Evolutionary conservation across 345 rosid species (phyloP), one percentile per base, ranked within the genome.

Genomic region (Adansonia digitata): DNA sequence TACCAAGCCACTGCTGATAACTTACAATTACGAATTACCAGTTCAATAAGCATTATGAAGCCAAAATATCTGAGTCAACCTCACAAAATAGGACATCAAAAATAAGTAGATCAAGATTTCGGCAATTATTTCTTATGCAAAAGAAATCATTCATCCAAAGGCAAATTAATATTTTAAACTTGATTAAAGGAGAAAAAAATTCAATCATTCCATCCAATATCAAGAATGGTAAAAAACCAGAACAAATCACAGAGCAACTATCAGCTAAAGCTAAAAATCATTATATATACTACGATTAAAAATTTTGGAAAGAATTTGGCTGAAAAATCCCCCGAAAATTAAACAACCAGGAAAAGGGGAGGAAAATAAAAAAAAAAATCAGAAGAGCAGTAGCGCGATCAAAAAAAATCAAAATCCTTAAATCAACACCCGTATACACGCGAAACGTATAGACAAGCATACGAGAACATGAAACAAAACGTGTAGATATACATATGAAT

Each of bases 181-280:
- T 37, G 1, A 5, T 2, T 20, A 5, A 10, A 18, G 2, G 1
- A 48, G 26, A 11, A 14, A 48, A 69, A 5, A 42, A 2, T 8
- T 5, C 34, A 69, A 48, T 4, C 43, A 69, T 35, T 5, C 9
- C 57, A 69, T 5, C 9, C 57, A 69, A 31, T 26, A 68, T 9
- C 60, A 69, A 49, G 39, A 63, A 18, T 1, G 7, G 17, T 24
- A 14, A n/a, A 2, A 14, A 17, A 31, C 5, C 24, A 69, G 27
- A 71, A 13, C 63, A 53, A 52, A 71, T 31, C 31, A 39, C 17
- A 71, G 29, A 55, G 71, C 53, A 22, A 53, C 35, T 39, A 55
- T 56, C 62, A 55, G 62, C 31, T 22, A 22, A 71, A 71, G 60
- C 46, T 26, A n/a, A n/a, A n/a, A n/a, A n/a, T n/a, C n/a, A n/a